Percentiles rank a stretch among this genome's conserved stretches.
Evolutionary conservation across 345 rosid species (phyloP).

Genomic region (Melaleuca quinquenervia): DNA sequence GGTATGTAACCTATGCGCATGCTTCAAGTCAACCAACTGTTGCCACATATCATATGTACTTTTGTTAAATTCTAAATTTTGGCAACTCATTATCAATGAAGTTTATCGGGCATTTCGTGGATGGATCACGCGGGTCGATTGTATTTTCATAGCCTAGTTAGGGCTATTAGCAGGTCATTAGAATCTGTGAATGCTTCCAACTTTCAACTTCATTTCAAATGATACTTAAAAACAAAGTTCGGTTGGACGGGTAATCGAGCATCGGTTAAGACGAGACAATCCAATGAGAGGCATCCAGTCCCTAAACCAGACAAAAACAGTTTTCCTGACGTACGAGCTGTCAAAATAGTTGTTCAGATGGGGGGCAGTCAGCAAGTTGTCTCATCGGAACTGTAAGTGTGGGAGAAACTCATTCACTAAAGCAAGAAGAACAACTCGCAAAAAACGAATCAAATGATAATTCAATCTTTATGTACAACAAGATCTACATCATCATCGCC

Average conservation of each 20-base stretch:
- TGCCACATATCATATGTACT: neutral
- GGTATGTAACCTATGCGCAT: neutral
- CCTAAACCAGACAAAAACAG: no score
- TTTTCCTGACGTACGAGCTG: neutral
- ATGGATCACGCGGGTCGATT: neutral
- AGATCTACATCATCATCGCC: conserved; percentile 22
- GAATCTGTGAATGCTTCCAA: neutral
- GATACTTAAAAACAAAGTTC: no score
- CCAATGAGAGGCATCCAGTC: no score
- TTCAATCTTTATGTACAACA: neutral
- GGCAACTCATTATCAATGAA: neutral
- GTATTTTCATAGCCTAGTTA: neutral
- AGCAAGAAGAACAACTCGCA: neutral
- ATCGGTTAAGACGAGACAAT: no score
- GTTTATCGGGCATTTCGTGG: neutral
- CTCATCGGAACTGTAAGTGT: neutral
- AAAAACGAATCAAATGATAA: neutral
- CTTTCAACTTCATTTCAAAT: neutral
- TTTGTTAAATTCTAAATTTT: neutral
- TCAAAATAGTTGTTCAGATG: no score
- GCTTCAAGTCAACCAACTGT: neutral
- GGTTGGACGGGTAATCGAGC: no score
- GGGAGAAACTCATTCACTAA: neutral
- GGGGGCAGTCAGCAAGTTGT: neutral
- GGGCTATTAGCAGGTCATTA: neutral